These are phyloP conservation scores for Multifurca ochricompacta DNA, from an alignment of 768 basidiomycete genomes.

Conservation along the genomic window DNA sequence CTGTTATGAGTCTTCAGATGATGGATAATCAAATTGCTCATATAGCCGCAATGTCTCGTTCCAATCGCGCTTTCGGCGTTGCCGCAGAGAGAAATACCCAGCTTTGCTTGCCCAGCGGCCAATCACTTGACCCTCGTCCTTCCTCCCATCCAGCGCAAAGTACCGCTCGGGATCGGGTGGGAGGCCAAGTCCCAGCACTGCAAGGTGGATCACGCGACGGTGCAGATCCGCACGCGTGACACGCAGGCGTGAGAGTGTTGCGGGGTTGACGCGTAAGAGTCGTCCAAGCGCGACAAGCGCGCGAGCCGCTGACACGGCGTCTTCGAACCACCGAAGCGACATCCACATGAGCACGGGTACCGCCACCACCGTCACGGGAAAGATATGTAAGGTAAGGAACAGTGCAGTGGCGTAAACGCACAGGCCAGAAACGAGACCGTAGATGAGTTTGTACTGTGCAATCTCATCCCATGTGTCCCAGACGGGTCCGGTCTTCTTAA, in stretches of 20 bases:
- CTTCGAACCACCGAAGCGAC: slow-evolving; percentile 82
- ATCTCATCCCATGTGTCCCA: slow-evolving; percentile 89
- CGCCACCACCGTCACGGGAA: slow-evolving; percentile 45
- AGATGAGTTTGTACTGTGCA: slow-evolving; percentile 81
- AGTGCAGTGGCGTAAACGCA: slow-evolving; percentile 53
- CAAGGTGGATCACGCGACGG: slow-evolving; percentile 58
- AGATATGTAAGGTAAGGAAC: slow-evolving; percentile 54
- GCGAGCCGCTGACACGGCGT: slow-evolving; percentile 70
- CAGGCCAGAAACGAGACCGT: slow-evolving; percentile 68
- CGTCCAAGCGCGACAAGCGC: slow-evolving; percentile 58
- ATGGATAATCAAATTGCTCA: slow-evolving; percentile 76
- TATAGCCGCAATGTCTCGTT: slow-evolving; percentile 78
- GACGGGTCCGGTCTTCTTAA: slow-evolving; percentile 74
- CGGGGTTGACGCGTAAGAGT: slow-evolving; percentile 54
- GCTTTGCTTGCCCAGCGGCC: slow-evolving; percentile 62
- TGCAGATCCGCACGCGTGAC: slow-evolving; percentile 50
- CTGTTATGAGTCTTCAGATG: slow-evolving; percentile 36
- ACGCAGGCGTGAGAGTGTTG: slow-evolving; percentile 46
- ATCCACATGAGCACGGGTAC: slow-evolving; percentile 85
- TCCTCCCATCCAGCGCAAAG: slow-evolving; percentile 50
- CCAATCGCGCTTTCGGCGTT: slow-evolving; percentile 83
- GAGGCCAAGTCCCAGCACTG: slow-evolving; percentile 48
- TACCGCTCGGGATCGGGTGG: slow-evolving; percentile 63
- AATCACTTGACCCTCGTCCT: slow-evolving; percentile 63
- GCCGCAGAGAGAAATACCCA: slow-evolving; percentile 71